These are phyloP conservation scores for Skeletonema tropicum DNA, from an alignment of 108 stramenopile species.

Conservation along the genomic window DNA sequence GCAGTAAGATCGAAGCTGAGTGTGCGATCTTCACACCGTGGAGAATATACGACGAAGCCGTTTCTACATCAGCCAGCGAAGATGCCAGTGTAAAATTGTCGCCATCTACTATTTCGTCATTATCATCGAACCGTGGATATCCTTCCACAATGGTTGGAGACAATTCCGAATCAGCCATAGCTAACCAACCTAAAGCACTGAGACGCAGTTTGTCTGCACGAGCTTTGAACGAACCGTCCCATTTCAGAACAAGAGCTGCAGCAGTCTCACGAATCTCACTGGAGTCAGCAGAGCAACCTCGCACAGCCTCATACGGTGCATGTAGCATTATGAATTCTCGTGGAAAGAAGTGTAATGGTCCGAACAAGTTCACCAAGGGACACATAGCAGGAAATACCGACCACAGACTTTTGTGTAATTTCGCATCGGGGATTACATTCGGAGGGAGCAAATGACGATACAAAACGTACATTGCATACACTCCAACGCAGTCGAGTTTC, in stretches of 20 bases:
- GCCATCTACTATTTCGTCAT: slow-evolving; percentile 16
- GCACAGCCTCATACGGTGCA: slow-evolving; percentile 50
- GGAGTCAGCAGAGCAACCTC: slow-evolving; percentile 44
- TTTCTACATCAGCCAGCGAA: slow-evolving; percentile 39
- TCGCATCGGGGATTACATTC: slow-evolving; percentile 51
- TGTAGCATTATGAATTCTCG: slow-evolving; percentile 53
- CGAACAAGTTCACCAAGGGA: slow-evolving; percentile 45
- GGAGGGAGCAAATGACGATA: slow-evolving; percentile 50
- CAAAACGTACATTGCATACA: slow-evolving; percentile 58
- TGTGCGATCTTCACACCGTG: slow-evolving; percentile 52
- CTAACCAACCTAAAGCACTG: slow-evolving; percentile 41
- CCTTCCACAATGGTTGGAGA: slow-evolving; percentile 26
- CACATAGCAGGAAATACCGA: slow-evolving; percentile 42
- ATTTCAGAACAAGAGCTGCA: slow-evolving; percentile 39
- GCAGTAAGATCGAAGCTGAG: slow-evolving; percentile 43
- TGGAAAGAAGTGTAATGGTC: slow-evolving; percentile 46
- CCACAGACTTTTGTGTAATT: slow-evolving; percentile 50
- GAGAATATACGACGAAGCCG: slow-evolving; percentile 39
- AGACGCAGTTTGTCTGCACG: slow-evolving; percentile 30
- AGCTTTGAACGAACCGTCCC: slow-evolving; percentile 38
- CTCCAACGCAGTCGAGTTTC: slow-evolving; percentile 48
- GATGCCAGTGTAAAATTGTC: slow-evolving; percentile 10
- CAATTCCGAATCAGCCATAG: slow-evolving; percentile 39
- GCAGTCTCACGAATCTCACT: slow-evolving; percentile 29
- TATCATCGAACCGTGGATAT: neutral